Evolutionary conservation across 179 eudicot species (phyloP).

Genomic region (Silene coronaria): DNA sequence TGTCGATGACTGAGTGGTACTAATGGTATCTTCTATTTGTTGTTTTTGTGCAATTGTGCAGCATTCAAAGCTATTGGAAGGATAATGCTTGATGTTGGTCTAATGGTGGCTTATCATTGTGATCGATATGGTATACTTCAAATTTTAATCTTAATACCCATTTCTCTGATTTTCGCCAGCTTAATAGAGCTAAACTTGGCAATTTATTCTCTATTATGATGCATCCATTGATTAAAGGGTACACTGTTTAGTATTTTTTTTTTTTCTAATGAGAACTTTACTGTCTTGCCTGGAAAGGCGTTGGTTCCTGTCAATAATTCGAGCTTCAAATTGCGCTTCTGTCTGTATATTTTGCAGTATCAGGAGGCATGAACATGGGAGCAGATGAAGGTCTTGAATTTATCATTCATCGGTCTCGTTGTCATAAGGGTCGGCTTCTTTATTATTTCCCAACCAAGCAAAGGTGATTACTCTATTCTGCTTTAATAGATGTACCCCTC

Average conservation of each 20-base stretch:
- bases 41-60: slow-evolving; percentile 40
- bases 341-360: slow-evolving; percentile 41
- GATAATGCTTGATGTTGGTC: slow-evolving; percentile 81
- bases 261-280: background rate
- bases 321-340: background rate
- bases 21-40: slow-evolving; percentile 2
- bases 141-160: background rate
- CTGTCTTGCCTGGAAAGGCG: background rate
- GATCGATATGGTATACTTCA: slow-evolving; percentile 62
- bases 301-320: background rate
- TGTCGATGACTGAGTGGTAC: background rate
- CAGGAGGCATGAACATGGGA: slow-evolving; percentile 34
- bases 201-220: background rate
- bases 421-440: slow-evolving; percentile 94
- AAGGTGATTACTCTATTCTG: slow-evolving; percentile 38
- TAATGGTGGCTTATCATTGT: slow-evolving; percentile 82
- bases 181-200: slow-evolving; percentile 3
- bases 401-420: slow-evolving; percentile 67
- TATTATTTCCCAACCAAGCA: slow-evolving; percentile 73
- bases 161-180: background rate
- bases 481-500: background rate
- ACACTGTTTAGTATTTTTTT: background rate
- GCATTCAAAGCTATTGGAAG: slow-evolving; percentile 89
- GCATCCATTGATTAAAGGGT: background rate
- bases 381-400: slow-evolving; percentile 62